Evolutionary conservation across 2,329 filamentous ascomycete genomes (phyloP).

Genomic region (Daldinia eschscholtzii): DNA sequence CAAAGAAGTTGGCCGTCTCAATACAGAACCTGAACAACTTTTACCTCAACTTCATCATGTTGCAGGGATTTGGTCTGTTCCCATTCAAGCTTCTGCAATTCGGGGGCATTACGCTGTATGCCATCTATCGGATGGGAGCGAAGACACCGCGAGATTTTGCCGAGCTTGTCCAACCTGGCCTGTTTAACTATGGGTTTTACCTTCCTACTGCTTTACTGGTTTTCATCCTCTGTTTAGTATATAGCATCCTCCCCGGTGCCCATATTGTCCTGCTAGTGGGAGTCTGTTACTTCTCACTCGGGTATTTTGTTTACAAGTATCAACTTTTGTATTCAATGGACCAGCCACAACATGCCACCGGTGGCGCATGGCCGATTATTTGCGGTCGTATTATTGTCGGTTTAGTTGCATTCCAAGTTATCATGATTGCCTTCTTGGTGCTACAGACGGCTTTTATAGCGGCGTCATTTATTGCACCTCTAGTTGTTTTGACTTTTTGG

Average conservation of each 20-base stretch:
- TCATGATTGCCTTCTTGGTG: constrained; percentile 89
- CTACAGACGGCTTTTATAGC: constrained; percentile 78
- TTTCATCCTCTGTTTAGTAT: constrained; percentile 95
- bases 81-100: constrained; percentile 93
- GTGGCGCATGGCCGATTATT: constrained; percentile 95
- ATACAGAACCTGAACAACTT: constrained; percentile 83
- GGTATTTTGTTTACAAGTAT: constrained; percentile 95
- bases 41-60: constrained; percentile 92
- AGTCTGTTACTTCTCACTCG: constrained; percentile 83
- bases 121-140: constrained; percentile 80
- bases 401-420: constrained; percentile 87
- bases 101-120: constrained; percentile 85
- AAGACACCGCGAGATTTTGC: constrained; percentile 92
- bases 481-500: constrained; percentile 86
- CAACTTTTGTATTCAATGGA: constrained; percentile 99
- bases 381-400: constrained; percentile 91
- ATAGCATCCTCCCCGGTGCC: constrained; percentile 85
- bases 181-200: constrained; percentile 97
- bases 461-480: constrained; percentile 78
- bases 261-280: constrained; percentile 87
- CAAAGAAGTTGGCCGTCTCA: constrained; percentile 79
- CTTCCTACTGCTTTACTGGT: constrained; percentile 92
- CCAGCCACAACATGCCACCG: constrained; percentile 92
- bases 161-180: constrained; percentile 82
- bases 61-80: constrained; percentile 93